phyloP scores from a whole-genome alignment of 2,329 filamentous ascomycete genomes.

The Fonsecaea monophora region DNA sequence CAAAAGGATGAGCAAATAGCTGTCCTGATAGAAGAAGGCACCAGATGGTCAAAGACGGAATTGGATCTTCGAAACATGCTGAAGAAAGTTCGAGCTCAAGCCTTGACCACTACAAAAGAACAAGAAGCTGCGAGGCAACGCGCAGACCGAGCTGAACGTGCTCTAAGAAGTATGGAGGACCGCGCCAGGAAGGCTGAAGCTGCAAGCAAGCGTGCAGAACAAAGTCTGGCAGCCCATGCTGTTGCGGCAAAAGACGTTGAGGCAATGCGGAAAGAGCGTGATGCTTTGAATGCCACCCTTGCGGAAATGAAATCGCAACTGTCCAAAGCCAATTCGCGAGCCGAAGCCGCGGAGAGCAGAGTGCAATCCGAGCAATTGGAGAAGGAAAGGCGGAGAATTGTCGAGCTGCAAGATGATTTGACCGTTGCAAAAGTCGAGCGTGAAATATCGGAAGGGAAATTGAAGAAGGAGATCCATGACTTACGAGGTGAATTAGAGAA shows the following conservation, averaged over 20 bases:
- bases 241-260: constrained; percentile 66
- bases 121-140: constrained; percentile 60
- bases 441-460: constrained; percentile 73
- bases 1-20: constrained; percentile 93
- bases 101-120: constrained; percentile 59
- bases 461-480: constrained; percentile 72
- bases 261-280: constrained; percentile 66
- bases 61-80: constrained; percentile 82
- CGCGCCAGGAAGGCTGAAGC: constrained; percentile 67
- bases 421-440: constrained; percentile 74
- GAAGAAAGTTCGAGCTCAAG: constrained; percentile 72
- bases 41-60: constrained; percentile 83
- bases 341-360: constrained; percentile 70
- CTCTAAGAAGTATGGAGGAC: constrained; percentile 56
- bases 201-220: constrained; percentile 62
- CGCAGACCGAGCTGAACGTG: constrained; percentile 66
- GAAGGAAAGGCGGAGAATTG: constrained; percentile 64
- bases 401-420: constrained; percentile 69
- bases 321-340: constrained; percentile 69
- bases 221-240: constrained; percentile 60
- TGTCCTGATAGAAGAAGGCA: constrained; percentile 87
- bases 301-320: constrained; percentile 73
- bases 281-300: constrained; percentile 69
- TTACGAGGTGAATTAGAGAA: constrained; percentile 75
- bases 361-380: constrained; percentile 72